Evolutionary conservation across 352 stramenopile genomes (phyloP), one percentile per base, ranked within the genome.

Genomic region (Phytophthora kernoviae): DNA sequence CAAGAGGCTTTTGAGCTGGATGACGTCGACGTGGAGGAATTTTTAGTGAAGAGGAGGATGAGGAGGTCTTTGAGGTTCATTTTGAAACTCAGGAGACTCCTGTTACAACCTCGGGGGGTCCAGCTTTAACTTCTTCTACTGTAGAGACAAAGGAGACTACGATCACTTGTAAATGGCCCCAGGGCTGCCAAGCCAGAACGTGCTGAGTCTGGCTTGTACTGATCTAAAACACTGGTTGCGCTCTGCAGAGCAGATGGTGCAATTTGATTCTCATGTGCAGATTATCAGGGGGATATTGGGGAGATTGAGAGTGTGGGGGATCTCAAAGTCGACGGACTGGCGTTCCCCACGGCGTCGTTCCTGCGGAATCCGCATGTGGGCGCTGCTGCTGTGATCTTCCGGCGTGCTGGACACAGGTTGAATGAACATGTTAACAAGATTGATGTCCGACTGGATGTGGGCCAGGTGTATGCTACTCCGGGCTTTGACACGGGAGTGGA

Each of bases 401-500:
- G 42, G n/a, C 66, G 70, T 26, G 67, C 70, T 15, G 70, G 70
- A 17, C 43, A 48, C 11, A 54, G 18, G 0, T 40, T 83, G 18
- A 59, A 5, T 34, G 47, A 65, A 3, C 59, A 80, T 47, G 53
- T 83, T 1, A 33, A 37, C 1, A 44, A 49, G 9, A 44, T 70
- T 18, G 17, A 68, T 8, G 42, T 62, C 14, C 33, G 15, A 12
- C n/a, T 73, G 18, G 26, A 64, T 30, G 58, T 84, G 36, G 68
- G 74, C 24, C 43, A 78, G 2, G 75, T 59, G 2, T 55, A 79
- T 18, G 62, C 52, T 1, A 88, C 81, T 0, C 81, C 81, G 1
- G 78, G 61, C 1, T 88, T 88, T 58, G 61, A 76, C 40, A 58
- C 74, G 14, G 78, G 76, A 20, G 78, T 88, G 4, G 59, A 74